Conservation (phyloP, 306 rosid species). For the Fragaria vesca region DNA sequence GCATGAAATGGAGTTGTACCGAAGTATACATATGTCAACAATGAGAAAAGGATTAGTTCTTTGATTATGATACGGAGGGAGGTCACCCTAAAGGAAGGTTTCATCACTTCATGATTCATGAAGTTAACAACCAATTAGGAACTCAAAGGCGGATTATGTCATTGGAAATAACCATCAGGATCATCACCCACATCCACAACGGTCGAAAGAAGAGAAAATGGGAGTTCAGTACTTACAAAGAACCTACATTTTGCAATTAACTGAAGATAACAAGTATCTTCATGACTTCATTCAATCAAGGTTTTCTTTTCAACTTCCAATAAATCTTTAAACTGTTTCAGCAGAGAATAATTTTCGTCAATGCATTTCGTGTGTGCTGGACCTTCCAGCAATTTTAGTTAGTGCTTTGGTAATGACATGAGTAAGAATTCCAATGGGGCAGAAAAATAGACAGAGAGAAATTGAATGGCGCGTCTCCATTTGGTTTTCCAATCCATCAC, state of each 20-base stretch:
- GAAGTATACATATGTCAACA: too few species aligned
- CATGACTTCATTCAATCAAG: slow-evolving; percentile 17
- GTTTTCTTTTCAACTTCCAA: slow-evolving; percentile 1
- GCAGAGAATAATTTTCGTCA: slow-evolving; percentile 29
- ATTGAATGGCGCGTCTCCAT: slow-evolving; percentile 86
- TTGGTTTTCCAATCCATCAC: slow-evolving; percentile 66
- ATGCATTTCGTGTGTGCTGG: slow-evolving; percentile 33
- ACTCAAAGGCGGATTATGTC: too few species aligned
- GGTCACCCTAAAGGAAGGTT: too few species aligned
- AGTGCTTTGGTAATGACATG: slow-evolving; percentile 80
- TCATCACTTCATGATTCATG: too few species aligned
- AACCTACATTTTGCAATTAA: not conserved
- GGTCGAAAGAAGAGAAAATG: not conserved
- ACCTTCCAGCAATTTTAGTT: slow-evolving; percentile 36
- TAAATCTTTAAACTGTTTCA: slow-evolving; percentile 2
- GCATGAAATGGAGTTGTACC: too few species aligned
- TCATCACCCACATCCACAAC: not conserved
- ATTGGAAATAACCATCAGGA: not conserved
- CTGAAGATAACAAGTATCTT: not conserved
- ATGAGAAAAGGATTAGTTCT: too few species aligned
- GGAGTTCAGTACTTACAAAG: not conserved
- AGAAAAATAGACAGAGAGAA: slow-evolving; percentile 78
- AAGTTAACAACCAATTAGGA: too few species aligned
- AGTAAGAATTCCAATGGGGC: slow-evolving; percentile 84
- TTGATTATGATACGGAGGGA: too few species aligned